Percentiles rank a stretch among this genome's conserved stretches.
These are phyloP conservation scores for Nannizziopsis barbatae DNA, from an alignment of 2,329 filamentous ascomycete genomes.

Conservation along the genomic window DNA sequence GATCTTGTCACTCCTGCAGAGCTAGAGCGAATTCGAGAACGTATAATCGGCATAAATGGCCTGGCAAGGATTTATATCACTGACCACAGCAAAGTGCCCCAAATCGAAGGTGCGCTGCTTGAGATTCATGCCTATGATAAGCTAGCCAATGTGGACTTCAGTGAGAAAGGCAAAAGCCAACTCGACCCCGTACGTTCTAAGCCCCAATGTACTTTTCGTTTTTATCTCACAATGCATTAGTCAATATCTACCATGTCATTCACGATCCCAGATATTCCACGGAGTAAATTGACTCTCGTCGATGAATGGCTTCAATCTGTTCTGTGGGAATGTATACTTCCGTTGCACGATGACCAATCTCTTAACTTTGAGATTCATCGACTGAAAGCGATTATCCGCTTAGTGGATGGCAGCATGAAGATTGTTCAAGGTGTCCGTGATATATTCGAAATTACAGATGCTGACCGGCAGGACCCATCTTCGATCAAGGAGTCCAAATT, in stretches of 20 bases:
- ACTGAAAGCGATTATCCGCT: slow-evolving; percentile 65
- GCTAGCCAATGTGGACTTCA: slow-evolving; percentile 60
- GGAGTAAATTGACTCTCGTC: slow-evolving; percentile 49
- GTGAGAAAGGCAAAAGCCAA: slow-evolving; percentile 73
- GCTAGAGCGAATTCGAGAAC: slow-evolving; percentile 55
- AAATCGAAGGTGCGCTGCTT: slow-evolving; percentile 73
- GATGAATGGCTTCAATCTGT: slow-evolving; percentile 74
- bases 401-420: slow-evolving; percentile 51
- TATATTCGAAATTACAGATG: slow-evolving; percentile 80
- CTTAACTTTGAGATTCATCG: slow-evolving; percentile 69
- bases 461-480: slow-evolving; percentile 18
- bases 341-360: slow-evolving; percentile 13
- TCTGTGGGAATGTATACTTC: slow-evolving; percentile 58
- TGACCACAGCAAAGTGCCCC: slow-evolving; percentile 64
- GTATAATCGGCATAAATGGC: slow-evolving; percentile 78
- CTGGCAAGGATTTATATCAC: slow-evolving; percentile 77
- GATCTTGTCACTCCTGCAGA: slow-evolving; percentile 66
- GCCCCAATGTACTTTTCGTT: neutral
- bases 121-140: slow-evolving; percentile 89
- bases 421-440: slow-evolving; percentile 87
- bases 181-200: slow-evolving; percentile 60
- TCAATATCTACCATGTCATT: slow-evolving; percentile 77
- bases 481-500: slow-evolving; percentile 31
- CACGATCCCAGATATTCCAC: slow-evolving; percentile 49
- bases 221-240: slow-evolving; percentile 34